Evolutionary conservation across 257 asterid species (phyloP).

Genomic region (Gynochthodes officinalis): DNA sequence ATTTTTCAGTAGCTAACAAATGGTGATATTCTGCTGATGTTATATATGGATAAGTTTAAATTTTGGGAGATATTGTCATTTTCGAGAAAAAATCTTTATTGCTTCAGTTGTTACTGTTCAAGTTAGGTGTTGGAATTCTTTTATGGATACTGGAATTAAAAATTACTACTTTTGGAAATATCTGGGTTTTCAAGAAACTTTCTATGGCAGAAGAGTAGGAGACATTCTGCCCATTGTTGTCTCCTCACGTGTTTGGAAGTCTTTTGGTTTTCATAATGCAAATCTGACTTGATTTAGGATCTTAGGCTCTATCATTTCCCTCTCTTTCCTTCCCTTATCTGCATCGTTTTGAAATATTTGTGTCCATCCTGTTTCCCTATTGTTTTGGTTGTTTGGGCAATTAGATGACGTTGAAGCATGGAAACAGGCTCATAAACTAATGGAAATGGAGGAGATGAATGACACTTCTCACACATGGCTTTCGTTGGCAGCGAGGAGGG

Average conservation of each 20-base stretch:
- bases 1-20: too few species aligned
- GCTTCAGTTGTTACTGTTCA: not conserved
- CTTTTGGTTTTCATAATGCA: too few species aligned
- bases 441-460: not conserved
- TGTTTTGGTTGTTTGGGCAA: not conserved
- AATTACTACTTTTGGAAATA: not conserved
- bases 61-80: not conserved
- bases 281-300: not conserved
- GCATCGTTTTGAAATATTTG: not conserved
- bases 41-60: not conserved
- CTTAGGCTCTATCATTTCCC: not conserved
- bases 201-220: not conserved
- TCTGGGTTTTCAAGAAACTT: not conserved
- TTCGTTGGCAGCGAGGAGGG: not conserved
- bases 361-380: not conserved
- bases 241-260: too few species aligned
- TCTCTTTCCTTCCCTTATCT: not conserved
- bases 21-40: not conserved
- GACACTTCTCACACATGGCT: not conserved
- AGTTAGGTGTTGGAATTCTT: not conserved
- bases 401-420: not conserved
- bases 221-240: not conserved
- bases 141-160: not conserved
- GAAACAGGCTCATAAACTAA: not conserved
- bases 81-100: not conserved